Evolutionary conservation across 2,329 filamentous ascomycete species (phyloP), one percentile per base, ranked within the genome.

Genomic region (Colletotrichum scovillei): DNA sequence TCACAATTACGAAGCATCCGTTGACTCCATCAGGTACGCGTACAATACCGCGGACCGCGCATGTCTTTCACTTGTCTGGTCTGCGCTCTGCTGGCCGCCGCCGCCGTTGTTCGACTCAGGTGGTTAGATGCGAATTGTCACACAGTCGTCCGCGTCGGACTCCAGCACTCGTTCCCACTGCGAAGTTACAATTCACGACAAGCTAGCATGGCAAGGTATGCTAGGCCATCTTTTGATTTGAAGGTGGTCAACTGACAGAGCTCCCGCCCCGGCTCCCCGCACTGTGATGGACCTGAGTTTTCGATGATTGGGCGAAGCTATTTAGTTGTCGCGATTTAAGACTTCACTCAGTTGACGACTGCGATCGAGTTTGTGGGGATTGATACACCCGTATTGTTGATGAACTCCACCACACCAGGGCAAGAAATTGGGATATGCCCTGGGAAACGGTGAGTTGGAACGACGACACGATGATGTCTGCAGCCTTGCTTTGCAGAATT

Each of bases 401-500:
- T 35, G 26, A 42, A 26, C 49, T n/a, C 58, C 68, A 71, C 46
- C 12, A 16, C n/a, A 28, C 63, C 63, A 60, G 56, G 63, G 56
- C 63, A 71, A 38, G 67, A 57, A 14, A 69, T 57, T 63, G 67
- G 67, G 58, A 69, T 63, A 56, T 60, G 68, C 68, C 68, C 68
- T 67, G 63, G 49, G 26, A 55, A 67, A 56, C n/a, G 63, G 62
- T 30, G 55, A 52, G 30, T 22, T 58, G 68, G 46, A 35, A 24
- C 42, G 46, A 28, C 35, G 19, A 35, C 68, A 56, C 60, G 14
- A 22, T 56, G 56, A 26, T 19, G 57, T 56, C 35, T 57, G 28
- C 60, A 65, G 67, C 67, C 59, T 49, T 52, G 53, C 16, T 30
- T 42, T 69, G 42, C 52, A 57, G n/a, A 32, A 28, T 49, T 49